These are phyloP conservation scores for Hanseniaspora lindneri DNA, from an alignment of 805 yeast species.

Conservation along the genomic window DNA sequence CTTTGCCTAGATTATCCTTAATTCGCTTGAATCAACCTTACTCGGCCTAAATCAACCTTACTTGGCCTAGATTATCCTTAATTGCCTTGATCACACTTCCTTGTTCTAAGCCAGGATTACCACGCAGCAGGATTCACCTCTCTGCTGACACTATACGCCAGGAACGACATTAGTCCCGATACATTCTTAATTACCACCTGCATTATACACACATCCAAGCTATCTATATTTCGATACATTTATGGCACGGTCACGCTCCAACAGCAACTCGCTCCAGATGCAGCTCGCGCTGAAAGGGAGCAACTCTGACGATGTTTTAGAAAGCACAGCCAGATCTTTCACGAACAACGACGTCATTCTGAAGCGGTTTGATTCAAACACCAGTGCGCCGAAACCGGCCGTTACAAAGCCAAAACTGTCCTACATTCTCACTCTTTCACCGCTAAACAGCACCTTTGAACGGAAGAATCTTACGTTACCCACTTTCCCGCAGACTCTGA, in stretches of 20 bases:
- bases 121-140: too few species aligned
- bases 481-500: constrained; percentile 64
- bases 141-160: too few species aligned
- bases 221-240: too few species aligned
- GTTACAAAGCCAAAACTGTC: constrained; percentile 28
- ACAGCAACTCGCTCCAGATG: constrained; percentile 9
- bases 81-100: too few species aligned
- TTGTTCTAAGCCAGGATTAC: too few species aligned
- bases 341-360: not conserved
- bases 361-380: not conserved
- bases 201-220: too few species aligned
- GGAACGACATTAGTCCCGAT: too few species aligned
- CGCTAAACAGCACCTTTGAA: constrained; percentile 73
- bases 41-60: too few species aligned
- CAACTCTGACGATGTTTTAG: constrained; percentile 10
- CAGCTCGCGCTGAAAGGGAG: constrained; percentile 14
- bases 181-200: too few species aligned
- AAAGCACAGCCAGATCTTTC: not conserved
- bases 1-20: too few species aligned
- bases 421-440: constrained; percentile 56
- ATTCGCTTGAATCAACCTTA: too few species aligned
- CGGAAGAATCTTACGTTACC: constrained; percentile 73
- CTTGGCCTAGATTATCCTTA: too few species aligned
- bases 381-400: constrained; percentile 10
- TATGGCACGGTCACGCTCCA: constrained; percentile 12